Evolutionary conservation across 768 basidiomycete genomes (phyloP).

Genomic region (Amanita jacksonii): DNA sequence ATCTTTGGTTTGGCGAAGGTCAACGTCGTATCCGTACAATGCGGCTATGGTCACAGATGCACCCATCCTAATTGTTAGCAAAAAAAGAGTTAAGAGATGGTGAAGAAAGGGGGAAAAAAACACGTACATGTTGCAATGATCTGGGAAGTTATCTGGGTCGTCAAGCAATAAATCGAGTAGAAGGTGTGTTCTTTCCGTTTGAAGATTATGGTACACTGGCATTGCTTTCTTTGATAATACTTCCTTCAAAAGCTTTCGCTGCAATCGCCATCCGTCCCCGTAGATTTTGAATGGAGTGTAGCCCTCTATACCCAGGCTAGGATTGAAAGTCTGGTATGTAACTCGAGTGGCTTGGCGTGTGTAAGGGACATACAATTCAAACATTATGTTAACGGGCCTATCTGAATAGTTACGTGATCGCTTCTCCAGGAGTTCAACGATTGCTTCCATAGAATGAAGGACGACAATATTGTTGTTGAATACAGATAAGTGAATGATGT

Average conservation of each 20-base stretch:
- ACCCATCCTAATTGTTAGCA: no score
- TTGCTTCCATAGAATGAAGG: conserved; percentile 6
- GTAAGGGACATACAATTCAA: conserved; percentile 14
- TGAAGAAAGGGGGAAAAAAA: no score
- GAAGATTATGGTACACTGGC: not conserved
- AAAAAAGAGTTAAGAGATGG: no score
- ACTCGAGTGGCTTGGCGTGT: no score
- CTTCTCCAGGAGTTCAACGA: conserved; percentile 9
- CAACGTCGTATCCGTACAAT: not conserved
- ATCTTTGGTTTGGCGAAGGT: no score
- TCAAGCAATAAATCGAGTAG: not conserved
- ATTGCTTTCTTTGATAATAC: not conserved
- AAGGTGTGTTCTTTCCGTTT: not conserved
- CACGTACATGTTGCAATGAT: not conserved
- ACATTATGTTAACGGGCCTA: conserved; percentile 13
- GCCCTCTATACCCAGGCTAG: not conserved
- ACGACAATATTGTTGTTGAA: conserved; percentile 4
- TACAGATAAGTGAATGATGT: conserved; percentile 7
- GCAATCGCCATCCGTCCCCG: not conserved
- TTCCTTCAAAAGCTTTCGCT: not conserved
- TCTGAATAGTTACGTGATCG: conserved; percentile 14
- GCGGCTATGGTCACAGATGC: not conserved
- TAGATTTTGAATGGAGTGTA: not conserved
- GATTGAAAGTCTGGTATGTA: no score
- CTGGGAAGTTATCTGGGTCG: not conserved